phyloP scores from a whole-genome alignment of 1,284 basidiomycete genomes.

The Ustilago trichophora region DNA sequence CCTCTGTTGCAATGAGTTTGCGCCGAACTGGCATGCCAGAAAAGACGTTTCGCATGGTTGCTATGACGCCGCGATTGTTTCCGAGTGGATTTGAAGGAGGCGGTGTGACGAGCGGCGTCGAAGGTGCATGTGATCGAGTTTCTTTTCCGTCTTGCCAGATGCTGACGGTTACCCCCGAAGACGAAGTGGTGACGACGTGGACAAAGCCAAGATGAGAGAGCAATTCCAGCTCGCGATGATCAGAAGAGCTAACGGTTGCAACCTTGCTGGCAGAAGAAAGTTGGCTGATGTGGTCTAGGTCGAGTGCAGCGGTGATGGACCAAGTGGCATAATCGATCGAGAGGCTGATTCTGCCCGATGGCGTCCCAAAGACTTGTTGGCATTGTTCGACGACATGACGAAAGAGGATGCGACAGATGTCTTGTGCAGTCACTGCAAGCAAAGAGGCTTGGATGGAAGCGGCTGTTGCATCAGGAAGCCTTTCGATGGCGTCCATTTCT shows the following conservation, averaged over 20 bases:
- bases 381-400: conserved; percentile 4
- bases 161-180: neutral
- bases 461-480: conserved; percentile 9
- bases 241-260: neutral
- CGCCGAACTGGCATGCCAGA: conserved; percentile 20
- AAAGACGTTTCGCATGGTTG: conserved; percentile 17
- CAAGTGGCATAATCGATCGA: conserved; percentile 23
- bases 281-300: conserved; percentile 5
- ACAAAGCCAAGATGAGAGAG: conserved; percentile 21
- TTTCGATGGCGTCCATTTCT: conserved; percentile 13
- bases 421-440: conserved; percentile 18
- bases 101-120: neutral
- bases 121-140: neutral
- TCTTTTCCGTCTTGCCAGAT: conserved; percentile 13
- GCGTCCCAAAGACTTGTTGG: neutral
- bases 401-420: conserved; percentile 18
- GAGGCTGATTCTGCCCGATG: neutral
- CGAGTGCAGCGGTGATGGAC: conserved; percentile 10
- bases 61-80: conserved; percentile 1
- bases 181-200: conserved; percentile 2
- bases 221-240: neutral
- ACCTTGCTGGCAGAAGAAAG: neutral
- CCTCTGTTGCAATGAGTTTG: conserved; percentile 14
- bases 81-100: neutral
- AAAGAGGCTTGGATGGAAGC: conserved; percentile 20